phyloP scores from a whole-genome alignment of 2,329 filamentous ascomycete genomes.

The Arthrobotrys entomopaga region DNA sequence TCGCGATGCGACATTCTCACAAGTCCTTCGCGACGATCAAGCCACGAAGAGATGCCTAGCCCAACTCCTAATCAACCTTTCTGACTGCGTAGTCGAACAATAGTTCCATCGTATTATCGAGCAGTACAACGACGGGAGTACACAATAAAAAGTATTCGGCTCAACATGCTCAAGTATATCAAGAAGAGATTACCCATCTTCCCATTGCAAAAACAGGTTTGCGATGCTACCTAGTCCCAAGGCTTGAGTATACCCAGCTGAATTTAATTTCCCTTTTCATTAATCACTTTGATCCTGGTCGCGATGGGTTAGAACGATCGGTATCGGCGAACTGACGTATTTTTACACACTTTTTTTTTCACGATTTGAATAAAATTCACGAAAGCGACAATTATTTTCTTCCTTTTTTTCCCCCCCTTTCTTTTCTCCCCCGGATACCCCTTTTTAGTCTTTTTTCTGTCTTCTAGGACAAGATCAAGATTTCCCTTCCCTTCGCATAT shows the following conservation, averaged over 20 bases:
- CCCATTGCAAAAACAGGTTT: neutral
- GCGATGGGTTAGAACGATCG: too few relatives aligned
- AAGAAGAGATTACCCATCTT: too few relatives aligned
- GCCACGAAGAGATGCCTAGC: conserved; percentile 97
- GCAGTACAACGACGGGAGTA: neutral
- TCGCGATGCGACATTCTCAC: conserved; percentile 96
- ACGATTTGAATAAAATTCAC: neutral
- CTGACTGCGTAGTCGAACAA: conserved; percentile 78
- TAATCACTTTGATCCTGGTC: too few relatives aligned
- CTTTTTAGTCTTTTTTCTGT: conserved; percentile 2
- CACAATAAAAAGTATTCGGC: neutral
- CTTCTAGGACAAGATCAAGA: neutral
- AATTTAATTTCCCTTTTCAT: too few relatives aligned
- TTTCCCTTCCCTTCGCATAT: conserved; percentile 8
- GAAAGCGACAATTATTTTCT: conserved; percentile 15
- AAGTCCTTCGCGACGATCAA: conserved; percentile 93
- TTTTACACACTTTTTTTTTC: neutral
- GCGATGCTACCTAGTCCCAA: too few relatives aligned
- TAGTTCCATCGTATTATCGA: conserved; percentile 1
- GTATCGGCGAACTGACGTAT: too few relatives aligned
- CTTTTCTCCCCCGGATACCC: conserved; percentile 14
- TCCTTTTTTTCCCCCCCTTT: neutral
- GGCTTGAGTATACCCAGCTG: too few relatives aligned
- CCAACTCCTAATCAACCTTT: conserved; percentile 96
- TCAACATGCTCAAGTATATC: neutral